Percentiles rank a stretch among this genome's conserved stretches.
Evolutionary conservation across 371 early-diverging fungal genomes (phyloP).

Genomic region (Blakeslea trispora): DNA sequence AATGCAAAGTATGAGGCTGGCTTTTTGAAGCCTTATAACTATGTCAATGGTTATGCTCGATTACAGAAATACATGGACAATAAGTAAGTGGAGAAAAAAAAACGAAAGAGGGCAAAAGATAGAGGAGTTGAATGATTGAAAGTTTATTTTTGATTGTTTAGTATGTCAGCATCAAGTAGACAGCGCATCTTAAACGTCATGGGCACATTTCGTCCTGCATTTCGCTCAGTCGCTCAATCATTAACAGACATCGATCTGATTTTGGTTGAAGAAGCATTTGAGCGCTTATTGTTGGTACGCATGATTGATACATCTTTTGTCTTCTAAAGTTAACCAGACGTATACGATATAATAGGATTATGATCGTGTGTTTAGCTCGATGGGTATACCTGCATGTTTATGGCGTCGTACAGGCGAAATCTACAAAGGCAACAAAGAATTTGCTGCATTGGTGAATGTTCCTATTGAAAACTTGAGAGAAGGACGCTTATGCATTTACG

Average conservation of each 20-base stretch:
- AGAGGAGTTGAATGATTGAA: too few relatives aligned
- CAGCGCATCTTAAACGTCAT: conserved; percentile 85
- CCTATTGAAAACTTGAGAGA: conserved; percentile 80
- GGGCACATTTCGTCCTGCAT: conserved; percentile 85
- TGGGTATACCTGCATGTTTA: conserved; percentile 93
- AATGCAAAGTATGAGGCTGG: conserved; percentile 95
- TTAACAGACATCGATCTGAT: conserved; percentile 93
- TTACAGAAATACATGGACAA: conserved; percentile 90
- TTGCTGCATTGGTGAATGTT: conserved; percentile 85
- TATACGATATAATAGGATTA: conserved; percentile 16
- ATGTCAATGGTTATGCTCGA: conserved; percentile 88
- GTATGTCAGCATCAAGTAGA: conserved; percentile 74
- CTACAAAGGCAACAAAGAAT: conserved; percentile 93
- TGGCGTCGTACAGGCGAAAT: conserved; percentile 97
- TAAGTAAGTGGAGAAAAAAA: conserved; percentile 58
- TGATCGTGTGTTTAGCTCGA: conserved; percentile 81
- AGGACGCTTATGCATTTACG: conserved; percentile 81
- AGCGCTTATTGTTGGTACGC: conserved; percentile 77
- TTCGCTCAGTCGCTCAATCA: conserved; percentile 82
- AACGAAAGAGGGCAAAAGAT: too few relatives aligned
- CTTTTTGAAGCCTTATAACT: conserved; percentile 91
- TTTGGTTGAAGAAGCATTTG: conserved; percentile 92
- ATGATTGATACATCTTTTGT: not conserved
- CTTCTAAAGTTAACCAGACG: too few relatives aligned
- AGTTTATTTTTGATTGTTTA: conserved; percentile 17